phyloP scores from a whole-genome alignment of 2,329 filamentous ascomycete species.

The Diaporthe ilicicola region DNA sequence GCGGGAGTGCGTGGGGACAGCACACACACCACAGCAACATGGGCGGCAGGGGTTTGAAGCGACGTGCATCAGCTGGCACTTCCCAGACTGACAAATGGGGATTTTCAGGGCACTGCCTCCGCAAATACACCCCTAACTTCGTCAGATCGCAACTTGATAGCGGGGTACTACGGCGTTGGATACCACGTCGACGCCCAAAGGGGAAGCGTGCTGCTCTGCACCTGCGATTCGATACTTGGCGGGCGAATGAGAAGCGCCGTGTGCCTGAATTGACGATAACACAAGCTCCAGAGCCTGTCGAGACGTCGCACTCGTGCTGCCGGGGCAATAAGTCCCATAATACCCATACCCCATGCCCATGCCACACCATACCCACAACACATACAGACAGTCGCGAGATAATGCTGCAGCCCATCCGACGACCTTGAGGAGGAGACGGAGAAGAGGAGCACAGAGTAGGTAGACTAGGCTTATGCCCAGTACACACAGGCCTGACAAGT shows the following conservation, averaged over 20 bases:
- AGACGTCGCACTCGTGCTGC: conserved; percentile 13
- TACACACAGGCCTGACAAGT: neutral
- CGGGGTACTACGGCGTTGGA: conserved; percentile 32
- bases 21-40: neutral
- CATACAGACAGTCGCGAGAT: neutral
- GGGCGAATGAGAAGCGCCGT: conserved; percentile 30
- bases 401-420: neutral
- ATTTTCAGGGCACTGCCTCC: conserved; percentile 27
- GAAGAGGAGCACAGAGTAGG: neutral
- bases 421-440: neutral
- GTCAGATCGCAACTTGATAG: conserved; percentile 30
- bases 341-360: conserved; percentile 12
- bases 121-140: conserved; percentile 18
- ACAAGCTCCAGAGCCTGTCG: conserved; percentile 11
- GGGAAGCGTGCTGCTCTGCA: conserved; percentile 28
- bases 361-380: conserved; percentile 1
- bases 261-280: conserved; percentile 31
- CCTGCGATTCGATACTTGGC: conserved; percentile 24
- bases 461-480: neutral
- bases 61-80: conserved; percentile 23
- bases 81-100: conserved; percentile 22
- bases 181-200: conserved; percentile 24
- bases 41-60: conserved; percentile 21
- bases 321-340: neutral
- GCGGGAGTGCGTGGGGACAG: neutral